Evolutionary conservation across 805 yeast genomes (phyloP).

Genomic region (Tetrapisispora nanseiensis): DNA sequence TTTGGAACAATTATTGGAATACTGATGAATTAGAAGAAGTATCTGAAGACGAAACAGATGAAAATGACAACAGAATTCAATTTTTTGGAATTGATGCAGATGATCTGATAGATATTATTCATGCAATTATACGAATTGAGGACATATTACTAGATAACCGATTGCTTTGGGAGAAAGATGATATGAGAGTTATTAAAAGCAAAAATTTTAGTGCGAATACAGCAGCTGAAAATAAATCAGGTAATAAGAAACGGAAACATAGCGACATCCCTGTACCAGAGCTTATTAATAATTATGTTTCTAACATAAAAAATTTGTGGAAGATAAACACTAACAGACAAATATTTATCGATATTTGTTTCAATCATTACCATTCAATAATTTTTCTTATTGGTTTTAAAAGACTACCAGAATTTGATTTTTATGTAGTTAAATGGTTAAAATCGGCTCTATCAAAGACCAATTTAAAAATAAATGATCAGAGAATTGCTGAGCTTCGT

Average conservation of each 20-base stretch:
- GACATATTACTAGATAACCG: conserved; percentile 8
- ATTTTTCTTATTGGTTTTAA: conserved; percentile 11
- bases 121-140: conserved; percentile 4
- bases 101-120: conserved; percentile 3
- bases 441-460: conserved; percentile 3
- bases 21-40: conserved; percentile 21
- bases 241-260: conserved; percentile 28
- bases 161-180: conserved; percentile 14
- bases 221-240: conserved; percentile 55
- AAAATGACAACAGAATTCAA: conserved; percentile 4
- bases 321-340: conserved; percentile 6
- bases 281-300: conserved; percentile 9
- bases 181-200: conserved; percentile 15
- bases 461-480: background rate
- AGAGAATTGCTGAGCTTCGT: background rate
- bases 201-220: conserved; percentile 30
- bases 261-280: conserved; percentile 6
- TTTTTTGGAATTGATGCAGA: background rate
- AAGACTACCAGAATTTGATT: conserved; percentile 14
- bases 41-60: conserved; percentile 12
- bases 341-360: conserved; percentile 8
- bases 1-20: conserved; percentile 65
- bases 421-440: conserved; percentile 12
- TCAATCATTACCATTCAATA: conserved; percentile 9
- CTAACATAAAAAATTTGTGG: conserved; percentile 15